Base-by-base conservation (phyloP, 2,329 filamentous ascomycete species). In the Exophiala xenobiotica region DNA sequence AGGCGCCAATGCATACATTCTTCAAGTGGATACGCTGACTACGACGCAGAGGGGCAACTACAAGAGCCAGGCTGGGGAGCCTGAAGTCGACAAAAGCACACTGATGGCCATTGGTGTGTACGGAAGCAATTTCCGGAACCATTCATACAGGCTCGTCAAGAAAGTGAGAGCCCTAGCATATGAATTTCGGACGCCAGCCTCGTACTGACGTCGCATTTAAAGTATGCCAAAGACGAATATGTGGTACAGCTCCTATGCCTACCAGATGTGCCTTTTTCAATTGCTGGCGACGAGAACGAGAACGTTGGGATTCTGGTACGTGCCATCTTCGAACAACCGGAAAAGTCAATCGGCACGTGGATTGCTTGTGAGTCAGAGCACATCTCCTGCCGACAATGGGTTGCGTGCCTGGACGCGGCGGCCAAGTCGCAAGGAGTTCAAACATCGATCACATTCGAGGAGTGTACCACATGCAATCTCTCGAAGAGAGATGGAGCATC, bases 361-460 rank as follows among this genome's bases (percentile, higher is more conserved):
- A 24, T 42, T 14, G 14, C 39, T 6, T 42, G 39, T 42, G 39
- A 42, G 19, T 42, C 39, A 23, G 39, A 42, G 19, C 39, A 18
- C 39, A 42, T 18, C n/a, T 42, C 39, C n/a, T 42, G 39, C 19
- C 39, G 39, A 42, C 39, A 42, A 42, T 42, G 39, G 39, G 39
- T 42, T 7, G 39, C 39, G 20, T 18, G 19, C 39, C 39, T 42
- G 20, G 19, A 42, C 39, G 20, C n/a, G 39, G 39, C 39, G 14
- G 39, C 19, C n/a, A 18, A 23, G 39, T 42, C 39, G 39, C 39
- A 42, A 23, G 39, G 39, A 24, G 9, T 24, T 23, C 14, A 23
- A 42, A 42, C n/a, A 42, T 20, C 39, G 20, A 24, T 42, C 39
- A 3, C 39, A 9, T 42, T 42, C 14, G 39, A 42, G 39, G 39